Percentiles rank a stretch among this genome's conserved stretches.
These are phyloP conservation scores for Phalaenopsis hybrid DNA, from an alignment of 116 monocot genomes.

Conservation along the genomic window DNA sequence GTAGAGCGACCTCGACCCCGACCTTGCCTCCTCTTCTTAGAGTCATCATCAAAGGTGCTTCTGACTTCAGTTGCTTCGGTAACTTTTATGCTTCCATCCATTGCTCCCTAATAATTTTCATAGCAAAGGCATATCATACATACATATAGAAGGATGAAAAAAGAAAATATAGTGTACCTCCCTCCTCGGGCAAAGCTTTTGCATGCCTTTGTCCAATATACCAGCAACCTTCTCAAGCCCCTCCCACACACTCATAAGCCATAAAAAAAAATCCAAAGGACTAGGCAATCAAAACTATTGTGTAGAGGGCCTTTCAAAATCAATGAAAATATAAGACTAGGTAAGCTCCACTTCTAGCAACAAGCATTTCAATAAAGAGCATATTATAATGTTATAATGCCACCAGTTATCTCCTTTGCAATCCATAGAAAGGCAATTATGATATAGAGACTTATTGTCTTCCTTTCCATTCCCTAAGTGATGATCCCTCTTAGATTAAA, in stretches of 20 bases:
- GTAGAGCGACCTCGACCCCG: constrained; percentile 71
- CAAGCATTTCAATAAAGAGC: too few relatives aligned
- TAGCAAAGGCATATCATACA: constrained; percentile 8
- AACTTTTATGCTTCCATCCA: constrained; percentile 35
- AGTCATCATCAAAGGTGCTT: constrained; percentile 40
- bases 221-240: not conserved
- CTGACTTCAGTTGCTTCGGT: constrained; percentile 36
- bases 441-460: too few relatives aligned
- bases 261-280: not conserved
- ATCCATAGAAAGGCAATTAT: too few relatives aligned
- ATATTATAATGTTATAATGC: too few relatives aligned
- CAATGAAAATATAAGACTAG: too few relatives aligned
- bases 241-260: not conserved
- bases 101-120: constrained; percentile 29
- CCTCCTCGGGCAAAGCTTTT: not conserved
- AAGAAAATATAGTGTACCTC: not conserved
- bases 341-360: too few relatives aligned
- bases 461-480: too few relatives aligned
- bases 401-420: too few relatives aligned
- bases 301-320: too few relatives aligned
- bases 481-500: too few relatives aligned
- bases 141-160: not conserved
- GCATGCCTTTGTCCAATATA: not conserved
- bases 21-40: constrained; percentile 58
- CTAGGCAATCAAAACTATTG: too few relatives aligned